Conservation (phyloP, 2,329 filamentous ascomycete genomes). For the Fusarium burgessii region DNA sequence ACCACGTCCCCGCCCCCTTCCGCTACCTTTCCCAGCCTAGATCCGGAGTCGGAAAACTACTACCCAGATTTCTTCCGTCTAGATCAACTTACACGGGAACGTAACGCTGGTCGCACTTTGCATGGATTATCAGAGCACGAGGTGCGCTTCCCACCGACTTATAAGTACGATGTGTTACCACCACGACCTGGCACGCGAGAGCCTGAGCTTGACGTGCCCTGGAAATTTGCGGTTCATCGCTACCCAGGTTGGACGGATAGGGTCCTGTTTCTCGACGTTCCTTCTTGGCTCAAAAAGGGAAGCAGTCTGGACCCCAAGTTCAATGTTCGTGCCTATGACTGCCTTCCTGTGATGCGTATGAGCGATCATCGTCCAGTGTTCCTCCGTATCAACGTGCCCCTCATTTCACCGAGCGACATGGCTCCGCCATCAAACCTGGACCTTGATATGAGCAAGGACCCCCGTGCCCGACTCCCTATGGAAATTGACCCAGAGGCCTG, state of each 20-base stretch:
- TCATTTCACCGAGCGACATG: constrained; percentile 60
- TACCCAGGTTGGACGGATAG: constrained; percentile 96
- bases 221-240: constrained; percentile 75
- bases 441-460: constrained; percentile 52
- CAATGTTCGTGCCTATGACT: constrained; percentile 74
- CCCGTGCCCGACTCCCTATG: constrained; percentile 60
- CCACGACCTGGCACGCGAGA: constrained; percentile 50
- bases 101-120: constrained; percentile 74
- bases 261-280: constrained; percentile 79
- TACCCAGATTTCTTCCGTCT: constrained; percentile 74
- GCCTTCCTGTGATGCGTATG: constrained; percentile 81
- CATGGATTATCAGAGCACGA: constrained; percentile 82
- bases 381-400: constrained; percentile 75
- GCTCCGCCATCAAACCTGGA: constrained; percentile 47
- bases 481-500: constrained; percentile 67
- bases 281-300: constrained; percentile 60
- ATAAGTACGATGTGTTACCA: constrained; percentile 77
- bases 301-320: constrained; percentile 49
- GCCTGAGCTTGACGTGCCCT: constrained; percentile 45
- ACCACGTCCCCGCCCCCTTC: constrained; percentile 70
- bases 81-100: constrained; percentile 85
- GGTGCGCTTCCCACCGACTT: constrained; percentile 88
- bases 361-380: constrained; percentile 91
- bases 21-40: constrained; percentile 73
- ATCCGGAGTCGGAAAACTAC: constrained; percentile 68